phyloP scores from a whole-genome alignment of 176 grass and related monocot genomes.

The Elymus sibiricus region DNA sequence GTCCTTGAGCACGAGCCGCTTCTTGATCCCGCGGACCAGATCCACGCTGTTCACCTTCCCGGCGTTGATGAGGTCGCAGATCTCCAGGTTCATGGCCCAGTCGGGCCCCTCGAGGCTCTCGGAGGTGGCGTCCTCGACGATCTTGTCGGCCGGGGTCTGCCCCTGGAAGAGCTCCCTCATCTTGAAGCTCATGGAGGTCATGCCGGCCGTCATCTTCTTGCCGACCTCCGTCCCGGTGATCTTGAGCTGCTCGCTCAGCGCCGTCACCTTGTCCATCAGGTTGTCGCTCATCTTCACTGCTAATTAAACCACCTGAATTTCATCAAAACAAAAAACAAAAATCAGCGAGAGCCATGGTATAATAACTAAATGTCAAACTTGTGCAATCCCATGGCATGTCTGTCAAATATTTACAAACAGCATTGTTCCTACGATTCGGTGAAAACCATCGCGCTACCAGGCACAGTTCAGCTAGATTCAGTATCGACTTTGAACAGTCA shows the following conservation, averaged over 20 bases:
- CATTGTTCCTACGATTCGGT: too few species aligned
- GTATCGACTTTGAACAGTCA: too few species aligned
- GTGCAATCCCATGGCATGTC: too few species aligned
- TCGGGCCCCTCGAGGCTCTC: slow-evolving; percentile 73
- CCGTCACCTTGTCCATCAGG: slow-evolving; percentile 85
- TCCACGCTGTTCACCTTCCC: slow-evolving; percentile 70
- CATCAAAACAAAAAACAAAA: background rate
- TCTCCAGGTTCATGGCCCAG: slow-evolving; percentile 76
- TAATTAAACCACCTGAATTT: too few species aligned
- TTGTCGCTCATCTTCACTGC: slow-evolving; percentile 67
- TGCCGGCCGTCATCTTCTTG: slow-evolving; percentile 77
- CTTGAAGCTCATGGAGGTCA: slow-evolving; percentile 91
- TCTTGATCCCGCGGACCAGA: slow-evolving; percentile 76
- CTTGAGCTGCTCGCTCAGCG: slow-evolving; percentile 79
- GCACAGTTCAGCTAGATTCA: too few species aligned
- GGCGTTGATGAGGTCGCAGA: slow-evolving; percentile 71
- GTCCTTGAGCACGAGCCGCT: slow-evolving; percentile 83
- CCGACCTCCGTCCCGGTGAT: slow-evolving; percentile 73
- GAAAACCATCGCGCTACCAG: too few species aligned
- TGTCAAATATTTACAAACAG: too few species aligned
- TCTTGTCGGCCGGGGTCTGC: slow-evolving; percentile 70
- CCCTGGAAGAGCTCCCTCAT: slow-evolving; percentile 92
- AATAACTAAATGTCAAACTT: too few species aligned
- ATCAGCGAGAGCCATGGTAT: too few species aligned
- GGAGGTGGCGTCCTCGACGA: slow-evolving; percentile 79